Evolutionary conservation across 805 yeast species (phyloP).

Genomic region (Candida endomychidarum): DNA sequence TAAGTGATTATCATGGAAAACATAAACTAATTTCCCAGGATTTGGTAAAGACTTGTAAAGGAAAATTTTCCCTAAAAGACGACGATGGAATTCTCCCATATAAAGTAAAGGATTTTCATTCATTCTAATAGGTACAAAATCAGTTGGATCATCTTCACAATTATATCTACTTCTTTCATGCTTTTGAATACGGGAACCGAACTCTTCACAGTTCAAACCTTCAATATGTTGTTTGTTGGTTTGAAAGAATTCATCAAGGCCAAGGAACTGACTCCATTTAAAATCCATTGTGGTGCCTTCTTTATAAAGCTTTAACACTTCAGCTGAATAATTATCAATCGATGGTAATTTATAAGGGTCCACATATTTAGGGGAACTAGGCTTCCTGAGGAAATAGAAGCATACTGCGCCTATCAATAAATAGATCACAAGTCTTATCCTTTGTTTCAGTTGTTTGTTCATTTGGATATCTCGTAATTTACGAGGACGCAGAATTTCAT

Average conservation of each 20-base stretch:
- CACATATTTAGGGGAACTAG: neutral
- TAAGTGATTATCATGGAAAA: constrained; percentile 14
- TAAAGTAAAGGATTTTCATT: constrained; percentile 13
- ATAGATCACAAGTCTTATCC: neutral
- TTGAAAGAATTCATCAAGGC: constrained; percentile 11
- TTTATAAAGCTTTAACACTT: constrained; percentile 7
- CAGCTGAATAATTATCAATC: constrained; percentile 13
- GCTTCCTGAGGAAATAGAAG: neutral
- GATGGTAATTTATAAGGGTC: constrained; percentile 2
- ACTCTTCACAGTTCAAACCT: constrained; percentile 15
- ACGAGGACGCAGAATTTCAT: constrained; percentile 3
- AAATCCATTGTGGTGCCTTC: constrained; percentile 11
- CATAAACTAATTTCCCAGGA: constrained; percentile 14
- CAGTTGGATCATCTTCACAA: constrained; percentile 16
- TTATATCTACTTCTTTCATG: constrained; percentile 13
- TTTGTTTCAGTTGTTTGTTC: neutral
- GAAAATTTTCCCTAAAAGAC: constrained; percentile 12
- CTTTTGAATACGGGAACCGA: constrained; percentile 13
- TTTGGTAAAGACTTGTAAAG: constrained; percentile 13
- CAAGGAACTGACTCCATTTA: constrained; percentile 15
- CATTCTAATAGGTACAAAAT: constrained; percentile 10
- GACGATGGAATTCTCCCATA: constrained; percentile 11
- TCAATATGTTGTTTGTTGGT: constrained; percentile 4
- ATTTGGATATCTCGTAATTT: constrained; percentile 3
- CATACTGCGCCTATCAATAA: neutral